Conservation (phyloP, 2,329 filamentous ascomycete species). For the Epichloe sp. region DNA sequence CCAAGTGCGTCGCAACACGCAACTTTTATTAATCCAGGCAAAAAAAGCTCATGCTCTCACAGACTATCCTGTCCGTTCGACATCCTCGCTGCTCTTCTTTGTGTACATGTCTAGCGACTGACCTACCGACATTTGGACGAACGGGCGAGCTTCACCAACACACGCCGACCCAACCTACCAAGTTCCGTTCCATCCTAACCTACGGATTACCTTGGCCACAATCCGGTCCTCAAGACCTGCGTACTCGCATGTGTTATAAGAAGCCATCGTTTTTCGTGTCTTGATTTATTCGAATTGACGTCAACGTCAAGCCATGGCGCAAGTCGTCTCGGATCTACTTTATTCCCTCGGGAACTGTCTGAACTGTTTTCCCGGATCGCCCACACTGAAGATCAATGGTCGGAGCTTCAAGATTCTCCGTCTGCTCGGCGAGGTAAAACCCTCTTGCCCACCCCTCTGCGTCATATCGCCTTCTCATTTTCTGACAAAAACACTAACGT, state of each 20-base stretch:
- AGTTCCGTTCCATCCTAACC: too few species aligned
- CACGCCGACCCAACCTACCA: too few species aligned
- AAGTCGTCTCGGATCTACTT: constrained; percentile 75
- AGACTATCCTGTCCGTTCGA: too few species aligned
- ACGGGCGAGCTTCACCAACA: too few species aligned
- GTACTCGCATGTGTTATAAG: too few species aligned
- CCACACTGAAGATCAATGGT: constrained; percentile 88
- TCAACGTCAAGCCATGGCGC: constrained; percentile 45
- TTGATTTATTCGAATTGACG: neutral
- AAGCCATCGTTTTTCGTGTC: neutral
- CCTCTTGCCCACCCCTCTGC: neutral
- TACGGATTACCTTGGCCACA: too few species aligned
- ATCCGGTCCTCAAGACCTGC: too few species aligned
- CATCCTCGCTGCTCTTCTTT: neutral
- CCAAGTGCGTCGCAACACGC: neutral
- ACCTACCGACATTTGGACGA: too few species aligned
- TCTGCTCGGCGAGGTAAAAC: constrained; percentile 72
- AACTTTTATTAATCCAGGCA: neutral
- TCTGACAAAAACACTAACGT: too few species aligned
- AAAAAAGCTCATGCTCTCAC: too few species aligned
- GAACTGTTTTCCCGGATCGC: constrained; percentile 89
- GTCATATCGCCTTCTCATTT: too few species aligned
- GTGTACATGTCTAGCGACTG: too few species aligned
- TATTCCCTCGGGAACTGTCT: constrained; percentile 92
- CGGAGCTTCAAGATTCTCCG: constrained; percentile 93